A percentile compares a stretch with the other conserved stretches of the same genome.
phyloP scores from a whole-genome alignment of 176 grass and related monocot species.

The Puya raimondii region DNA sequence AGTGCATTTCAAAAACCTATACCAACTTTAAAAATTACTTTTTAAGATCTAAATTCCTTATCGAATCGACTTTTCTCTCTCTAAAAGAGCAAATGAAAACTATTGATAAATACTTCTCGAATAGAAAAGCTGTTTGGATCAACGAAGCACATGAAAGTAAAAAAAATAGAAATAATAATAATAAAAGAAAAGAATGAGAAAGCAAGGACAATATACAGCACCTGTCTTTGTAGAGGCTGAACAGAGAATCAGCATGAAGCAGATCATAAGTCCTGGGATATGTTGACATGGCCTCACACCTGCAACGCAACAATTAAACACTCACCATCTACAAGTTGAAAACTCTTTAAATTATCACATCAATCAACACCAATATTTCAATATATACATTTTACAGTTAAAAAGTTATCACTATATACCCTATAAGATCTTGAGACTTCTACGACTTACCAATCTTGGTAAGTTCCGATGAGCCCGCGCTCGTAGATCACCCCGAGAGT shows the following conservation, averaged over 20 bases:
- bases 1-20: too few species aligned
- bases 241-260: slow-evolving; percentile 15
- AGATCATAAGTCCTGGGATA: slow-evolving; percentile 35
- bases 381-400: neutral
- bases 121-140: neutral
- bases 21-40: too few species aligned
- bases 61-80: too few species aligned
- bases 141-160: neutral
- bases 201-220: neutral
- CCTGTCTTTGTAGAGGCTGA: slow-evolving; percentile 25
- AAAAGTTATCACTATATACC: neutral
- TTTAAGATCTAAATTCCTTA: too few species aligned
- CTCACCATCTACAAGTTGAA: neutral
- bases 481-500: slow-evolving; percentile 29
- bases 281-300: slow-evolving; percentile 23
- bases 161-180: neutral
- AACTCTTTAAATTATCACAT: neutral
- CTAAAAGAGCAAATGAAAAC: too few species aligned
- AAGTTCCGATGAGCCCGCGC: slow-evolving; percentile 29
- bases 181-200: neutral
- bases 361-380: neutral
- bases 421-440: neutral
- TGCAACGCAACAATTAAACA: slow-evolving; percentile 5
- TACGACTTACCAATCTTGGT: slow-evolving; percentile 26
- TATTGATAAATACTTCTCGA: too few species aligned